Evolutionary conservation across 176 grass and related monocot species (phyloP), one percentile per base, ranked within the genome.

Genomic region (Ensete glaucum): DNA sequence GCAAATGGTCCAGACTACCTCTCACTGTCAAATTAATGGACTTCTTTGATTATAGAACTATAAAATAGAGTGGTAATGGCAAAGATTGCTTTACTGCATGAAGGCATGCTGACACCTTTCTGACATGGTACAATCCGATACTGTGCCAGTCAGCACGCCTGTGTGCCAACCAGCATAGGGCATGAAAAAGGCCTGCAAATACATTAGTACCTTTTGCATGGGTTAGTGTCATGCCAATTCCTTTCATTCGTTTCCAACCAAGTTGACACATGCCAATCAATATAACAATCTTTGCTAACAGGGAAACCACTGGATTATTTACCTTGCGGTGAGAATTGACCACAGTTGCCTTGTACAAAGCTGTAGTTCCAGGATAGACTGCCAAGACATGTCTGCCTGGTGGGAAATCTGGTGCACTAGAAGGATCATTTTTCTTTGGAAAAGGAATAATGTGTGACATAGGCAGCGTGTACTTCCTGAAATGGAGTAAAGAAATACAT

Each of bases 291-390:
- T 19, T 75, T 26, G 55, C 19, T 71, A 27, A 51, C 52, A 64
- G 24, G 67, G 58, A 12, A 72, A 62, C 52, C 62, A 64, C 60
- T 48, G 48, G 56, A 50, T 23, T 1, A 78, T 85, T 43, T 91
- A 98, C 94, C 94, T 98, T 98, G 17, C 86, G 93, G 73, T 90
- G 86, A 75, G 90, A 77, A 85, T 84, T 84, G 22, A 87, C 88
- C 74, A 98, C 94, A 5, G 94, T 98, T 78, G 94, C 94, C 75
- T 91, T 89, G 71, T 98, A 98, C 75, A 98, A 82, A 73, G 94
- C 94, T 77, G 90, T 93, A n/a, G 94, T 98, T 74, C 90, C 78
- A 76, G 94, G 94, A 87, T 98, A 98, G 75, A 98, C 90, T 27
- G 94, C 94, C 77, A 98, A 75, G 55, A 98, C 94, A 79, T 93